A percentile compares a stretch with the other conserved stretches of the same genome.
Evolutionary conservation across 768 basidiomycete species (phyloP).

Genomic region (Trametes coccinea): DNA sequence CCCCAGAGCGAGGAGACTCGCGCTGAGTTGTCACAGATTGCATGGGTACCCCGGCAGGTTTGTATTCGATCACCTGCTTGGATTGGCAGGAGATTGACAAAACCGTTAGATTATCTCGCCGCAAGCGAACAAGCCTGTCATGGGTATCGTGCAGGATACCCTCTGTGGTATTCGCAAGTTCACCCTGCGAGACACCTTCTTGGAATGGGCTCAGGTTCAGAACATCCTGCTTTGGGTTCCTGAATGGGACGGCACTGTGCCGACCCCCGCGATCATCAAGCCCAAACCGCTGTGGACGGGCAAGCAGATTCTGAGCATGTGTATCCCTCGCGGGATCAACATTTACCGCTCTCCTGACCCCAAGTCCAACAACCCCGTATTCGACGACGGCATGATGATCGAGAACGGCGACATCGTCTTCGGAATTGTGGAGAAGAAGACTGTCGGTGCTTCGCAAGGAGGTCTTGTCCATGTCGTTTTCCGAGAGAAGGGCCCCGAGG

Average conservation of each 20-base stretch:
- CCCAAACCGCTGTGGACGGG: conserved; percentile 98
- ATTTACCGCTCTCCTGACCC: conserved; percentile 80
- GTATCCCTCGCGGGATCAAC: conserved; percentile 95
- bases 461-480: conserved; percentile 96
- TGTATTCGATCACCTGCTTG: background rate
- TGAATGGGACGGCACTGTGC: conserved; percentile 93
- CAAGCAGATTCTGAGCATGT: conserved; percentile 91
- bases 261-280: conserved; percentile 92
- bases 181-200: conserved; percentile 91
- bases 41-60: conserved; percentile 97
- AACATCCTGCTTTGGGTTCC: conserved; percentile 98
- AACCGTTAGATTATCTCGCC: conserved; percentile 88
- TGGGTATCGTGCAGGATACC: conserved; percentile 99
- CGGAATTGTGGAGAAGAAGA: conserved; percentile 97
- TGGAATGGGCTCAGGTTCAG: conserved; percentile 95
- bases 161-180: conserved; percentile 97
- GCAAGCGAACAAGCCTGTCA: conserved; percentile 99
- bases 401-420: conserved; percentile 96
- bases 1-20: conserved; percentile 98
- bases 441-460: conserved; percentile 93
- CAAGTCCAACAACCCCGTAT: conserved; percentile 75
- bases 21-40: conserved; percentile 96
- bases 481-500: conserved; percentile 95
- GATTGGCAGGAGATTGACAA: no score
- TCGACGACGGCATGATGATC: conserved; percentile 93